Evolutionary conservation across 2,329 filamentous ascomycete species (phyloP), one percentile per base, ranked within the genome.

Genomic region (Colletotrichum caudatum): DNA sequence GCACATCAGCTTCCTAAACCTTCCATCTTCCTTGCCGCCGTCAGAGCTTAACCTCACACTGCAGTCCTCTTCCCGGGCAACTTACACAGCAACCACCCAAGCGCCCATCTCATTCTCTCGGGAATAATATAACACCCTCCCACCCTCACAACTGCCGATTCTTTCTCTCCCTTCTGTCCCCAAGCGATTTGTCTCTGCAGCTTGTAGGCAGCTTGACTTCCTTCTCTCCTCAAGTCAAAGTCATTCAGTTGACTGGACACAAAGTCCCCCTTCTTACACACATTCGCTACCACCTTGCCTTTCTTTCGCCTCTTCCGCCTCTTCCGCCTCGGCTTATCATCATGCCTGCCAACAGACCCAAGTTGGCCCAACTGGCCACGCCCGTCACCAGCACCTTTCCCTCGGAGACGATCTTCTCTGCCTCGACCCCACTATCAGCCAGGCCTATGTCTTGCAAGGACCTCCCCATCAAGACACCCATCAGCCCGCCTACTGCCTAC

Each of bases 401-500:
- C 39, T 92, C 81, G 77, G 87, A 86, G 80, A 70, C 68, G 8
- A 86, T 87, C 75, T 86, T 87, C 71, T 89, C 89, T 74, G 89
- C 91, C 58, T 89, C 88, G 75, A 95, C 91, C 74, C 93, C 93
- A 60, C 86, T 93, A 78, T 90, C 80, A 73, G 85, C 81, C 69
- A 78, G 81, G 69, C 81, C 78, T 41, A 81, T 81, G 70, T 76
- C 78, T 53, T 80, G 78, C 74, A 82, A 82, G 74, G 76, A 74
- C 11, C 76, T 82, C 4, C 86, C 88, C 76, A 89, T 95, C 85
- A 95, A 95, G 83, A 98, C 95, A 5, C 95, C 95, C 60, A 97
- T 98, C 80, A 97, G 93, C 63, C 95, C 95, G 64, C 95, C 95
- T 3, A 86, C 89, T 29, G 95, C 95, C 69, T 98, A 98, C 80